Evolutionary conservation across 345 rosid genomes (phyloP), one percentile per base, ranked within the genome.

Genomic region (Populus deltoides): DNA sequence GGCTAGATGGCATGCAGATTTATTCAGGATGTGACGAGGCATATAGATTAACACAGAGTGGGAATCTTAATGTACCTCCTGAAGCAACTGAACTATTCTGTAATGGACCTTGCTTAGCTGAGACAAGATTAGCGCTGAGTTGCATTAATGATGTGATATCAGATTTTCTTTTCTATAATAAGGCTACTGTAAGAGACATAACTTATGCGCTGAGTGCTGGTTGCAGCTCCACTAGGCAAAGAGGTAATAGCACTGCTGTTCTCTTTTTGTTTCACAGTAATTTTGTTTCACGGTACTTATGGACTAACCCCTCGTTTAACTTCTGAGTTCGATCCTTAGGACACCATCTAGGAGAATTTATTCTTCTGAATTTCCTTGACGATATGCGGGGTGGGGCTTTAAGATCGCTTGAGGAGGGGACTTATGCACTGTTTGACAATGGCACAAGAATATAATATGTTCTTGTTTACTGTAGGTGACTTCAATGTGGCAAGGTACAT

Each of bases 81-180:
- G 87, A 82, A 55, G 89, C 88, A 9, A 88, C 87, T 27, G 85
- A 88, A 2, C 38, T 59, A 10, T 89, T 87, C 88, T 89, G 93
- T 72, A 70, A 71, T 0, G 90, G 90, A 65, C 91, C 93, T 76
- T 91, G 93, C 73, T 25, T 84, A 1, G 79, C 73, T 0, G 92
- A 91, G 85, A 90, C 92, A 29, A 85, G 83, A 8, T 70, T 72
- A 35, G 87, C 89, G 51, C 91, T 89, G 10, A 69, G 71, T 47
- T 91, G 96, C 27, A 78, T 91, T 8, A 83, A 90, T 49, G 75
- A 55, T 16, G 24, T 86, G 43, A 77, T 87, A 41, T 87, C 92
- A 24, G 73, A 80, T 78, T 90, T 90, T 80, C 67, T 77, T 1
- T 91, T 90, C 79, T 71, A 71, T 65, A 90, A 90, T 76, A 82